A percentile compares a stretch with the other conserved stretches of the same genome.
Conservation (phyloP, 208 protist genomes). For the Leptomonas seymouri region DNA sequence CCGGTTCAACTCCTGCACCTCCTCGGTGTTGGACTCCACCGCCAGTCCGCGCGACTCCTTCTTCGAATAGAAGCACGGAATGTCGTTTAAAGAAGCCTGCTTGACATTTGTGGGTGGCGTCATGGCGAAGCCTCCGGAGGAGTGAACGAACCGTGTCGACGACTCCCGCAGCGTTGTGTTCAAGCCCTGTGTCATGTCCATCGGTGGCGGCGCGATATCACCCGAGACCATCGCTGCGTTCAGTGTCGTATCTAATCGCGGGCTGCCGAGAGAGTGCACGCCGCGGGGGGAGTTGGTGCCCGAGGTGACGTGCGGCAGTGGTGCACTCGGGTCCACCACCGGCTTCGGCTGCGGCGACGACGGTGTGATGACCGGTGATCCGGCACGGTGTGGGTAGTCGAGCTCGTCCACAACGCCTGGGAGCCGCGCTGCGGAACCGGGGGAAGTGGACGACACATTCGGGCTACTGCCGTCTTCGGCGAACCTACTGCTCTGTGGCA, state of each 20-base stretch:
- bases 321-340: conserved; percentile 72
- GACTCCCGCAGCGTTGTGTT: conserved; percentile 35
- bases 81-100: conserved; percentile 62
- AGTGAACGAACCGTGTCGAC: conserved; percentile 53
- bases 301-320: conserved; percentile 51
- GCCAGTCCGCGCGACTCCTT: conserved; percentile 57
- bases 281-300: conserved; percentile 35
- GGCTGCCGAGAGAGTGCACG: conserved; percentile 34
- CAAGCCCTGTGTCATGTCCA: conserved; percentile 28
- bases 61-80: conserved; percentile 80
- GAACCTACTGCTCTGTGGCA: conserved; percentile 29
- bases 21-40: conserved; percentile 28
- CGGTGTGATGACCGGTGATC: conserved; percentile 44
- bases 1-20: conserved; percentile 54
- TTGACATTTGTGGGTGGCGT: conserved; percentile 58
- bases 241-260: conserved; percentile 32
- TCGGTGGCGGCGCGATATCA: conserved; percentile 35
- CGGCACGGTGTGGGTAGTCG: conserved; percentile 61
- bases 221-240: conserved; percentile 46
- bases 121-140: conserved; percentile 51
- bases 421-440: conserved; percentile 31
- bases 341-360: conserved; percentile 40
- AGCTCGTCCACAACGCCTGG: conserved; percentile 78
- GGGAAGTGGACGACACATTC: conserved; percentile 21
- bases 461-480: conserved; percentile 56